Evolutionary conservation across 2,329 filamentous ascomycete genomes (phyloP).

Genomic region (Ophiostoma angusticollis): DNA sequence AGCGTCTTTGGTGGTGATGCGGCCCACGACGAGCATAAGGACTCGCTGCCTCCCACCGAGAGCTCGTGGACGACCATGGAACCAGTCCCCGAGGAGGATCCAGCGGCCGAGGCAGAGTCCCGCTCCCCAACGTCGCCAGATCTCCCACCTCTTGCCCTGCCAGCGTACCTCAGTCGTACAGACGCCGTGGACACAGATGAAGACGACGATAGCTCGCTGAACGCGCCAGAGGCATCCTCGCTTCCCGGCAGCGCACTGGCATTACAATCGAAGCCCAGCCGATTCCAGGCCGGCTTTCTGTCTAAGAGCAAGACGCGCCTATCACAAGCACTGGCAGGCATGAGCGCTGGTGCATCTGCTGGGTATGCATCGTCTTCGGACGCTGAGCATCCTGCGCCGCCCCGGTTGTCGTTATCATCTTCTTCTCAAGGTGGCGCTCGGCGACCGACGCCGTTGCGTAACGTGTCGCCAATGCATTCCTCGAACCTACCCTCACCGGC

Average conservation of each 20-base stretch:
- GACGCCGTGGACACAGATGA: slow-evolving; percentile 8
- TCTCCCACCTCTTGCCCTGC: slow-evolving; percentile 20
- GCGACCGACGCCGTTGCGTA: slow-evolving; percentile 31
- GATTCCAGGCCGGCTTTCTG: slow-evolving; percentile 83
- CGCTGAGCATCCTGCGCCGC: slow-evolving; percentile 27
- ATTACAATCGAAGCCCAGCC: slow-evolving; percentile 41
- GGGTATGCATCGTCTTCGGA: slow-evolving; percentile 33
- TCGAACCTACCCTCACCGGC: slow-evolving; percentile 34
- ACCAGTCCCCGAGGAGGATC: slow-evolving; percentile 5
- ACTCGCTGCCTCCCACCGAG: background rate
- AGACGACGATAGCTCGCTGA: slow-evolving; percentile 6
- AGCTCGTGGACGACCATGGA: slow-evolving; percentile 5
- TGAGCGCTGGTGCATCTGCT: too few species aligned
- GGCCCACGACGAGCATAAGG: background rate
- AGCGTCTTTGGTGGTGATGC: too few species aligned
- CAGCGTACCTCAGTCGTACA: slow-evolving; percentile 6
- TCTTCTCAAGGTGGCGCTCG: background rate
- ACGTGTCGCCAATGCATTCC: slow-evolving; percentile 35
- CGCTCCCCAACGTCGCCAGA: slow-evolving; percentile 28
- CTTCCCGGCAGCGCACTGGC: slow-evolving; percentile 14
- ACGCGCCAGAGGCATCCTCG: slow-evolving; percentile 29
- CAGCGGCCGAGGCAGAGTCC: slow-evolving; percentile 2
- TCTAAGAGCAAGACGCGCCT: slow-evolving; percentile 40
- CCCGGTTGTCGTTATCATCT: background rate
- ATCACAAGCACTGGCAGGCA: slow-evolving; percentile 19